Base-by-base conservation (phyloP, 495 filamentous ascomycete genomes). In the Viridothelium virens region DNA sequence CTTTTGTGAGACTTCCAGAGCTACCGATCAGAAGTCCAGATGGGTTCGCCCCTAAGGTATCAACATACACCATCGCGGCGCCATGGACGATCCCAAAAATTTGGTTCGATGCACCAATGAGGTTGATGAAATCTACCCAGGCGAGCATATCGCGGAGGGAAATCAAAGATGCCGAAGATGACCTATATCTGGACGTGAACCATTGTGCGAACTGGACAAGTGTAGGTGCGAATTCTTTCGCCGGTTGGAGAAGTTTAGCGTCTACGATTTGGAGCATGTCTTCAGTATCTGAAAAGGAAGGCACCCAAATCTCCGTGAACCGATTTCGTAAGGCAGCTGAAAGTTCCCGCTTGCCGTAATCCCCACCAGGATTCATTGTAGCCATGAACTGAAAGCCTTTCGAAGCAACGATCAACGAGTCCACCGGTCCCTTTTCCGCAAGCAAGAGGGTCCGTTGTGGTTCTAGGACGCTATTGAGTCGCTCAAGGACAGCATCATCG, bases 221-320 rank as follows among this genome's bases (percentile, higher is more conserved):
- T 31, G 83, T 77, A 2, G 75, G 77, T 1, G 89, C 82, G 68
- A 87, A 79, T 2, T 79, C 68, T 56, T 78, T 74, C 50, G 82
- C 76, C 47, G 68, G 71, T 1, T 74, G 70, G 11, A 75, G 71
- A 5, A 97, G 79, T 74, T 94, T 96, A 39, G 85, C 85, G 38
- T 82, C 78, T 9, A 96, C 86, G 63, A 99, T 97, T 56, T 94
- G 89, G 39, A 92, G 77, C 36, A 97, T 86, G 72, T 99, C 95
- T 37, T 92, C 87, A 44, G 82, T 81, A 50, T 94, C 90, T 0
- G 89, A 89, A 56, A 89, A 78, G 2, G 91, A 81, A 2, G 94
- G 91, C 0, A 96, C 95, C 95, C 95, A 99, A 31, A 99, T 96
- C 74, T 99, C 95, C 0, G 95, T 99, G 78, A 99, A 97, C 48